Percentiles rank a stretch among this genome's conserved stretches.
phyloP scores from a whole-genome alignment of 164 flowering plant species.

The Santalum album region DNA sequence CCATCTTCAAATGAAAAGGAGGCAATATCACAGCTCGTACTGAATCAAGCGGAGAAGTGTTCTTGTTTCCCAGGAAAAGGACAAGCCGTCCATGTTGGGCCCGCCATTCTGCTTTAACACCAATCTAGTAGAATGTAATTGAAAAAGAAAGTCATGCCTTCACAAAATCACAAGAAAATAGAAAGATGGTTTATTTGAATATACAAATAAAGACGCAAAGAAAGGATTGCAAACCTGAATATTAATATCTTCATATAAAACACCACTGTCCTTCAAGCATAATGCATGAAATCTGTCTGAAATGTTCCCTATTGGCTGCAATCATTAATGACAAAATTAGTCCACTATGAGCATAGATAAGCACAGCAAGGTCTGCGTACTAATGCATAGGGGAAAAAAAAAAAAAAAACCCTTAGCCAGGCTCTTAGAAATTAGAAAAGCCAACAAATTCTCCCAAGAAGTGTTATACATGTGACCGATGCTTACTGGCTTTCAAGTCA shows the following conservation, averaged over 20 bases:
- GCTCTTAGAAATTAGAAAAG: too few species aligned
- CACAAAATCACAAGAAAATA: not conserved
- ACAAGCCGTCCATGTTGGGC: constrained; percentile 86
- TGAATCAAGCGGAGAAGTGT: constrained; percentile 72
- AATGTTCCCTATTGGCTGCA: constrained; percentile 90
- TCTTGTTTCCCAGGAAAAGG: constrained; percentile 96
- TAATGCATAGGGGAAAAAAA: too few species aligned
- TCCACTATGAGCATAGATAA: not conserved
- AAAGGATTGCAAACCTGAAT: constrained; percentile 59
- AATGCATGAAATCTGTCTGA: constrained; percentile 82
- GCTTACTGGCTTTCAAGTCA: too few species aligned
- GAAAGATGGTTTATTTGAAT: not conserved
- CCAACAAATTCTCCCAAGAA: too few species aligned
- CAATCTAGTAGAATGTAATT: constrained; percentile 45
- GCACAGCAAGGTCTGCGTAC: not conserved
- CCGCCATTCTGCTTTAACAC: constrained; percentile 95
- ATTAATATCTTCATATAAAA: constrained; percentile 85
- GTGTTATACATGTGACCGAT: too few species aligned
- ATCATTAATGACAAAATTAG: constrained; percentile 4
- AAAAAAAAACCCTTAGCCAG: not conserved
- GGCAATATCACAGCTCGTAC: constrained; percentile 82
- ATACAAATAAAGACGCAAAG: not conserved
- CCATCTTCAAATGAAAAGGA: constrained; percentile 80
- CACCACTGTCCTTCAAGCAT: constrained; percentile 94
- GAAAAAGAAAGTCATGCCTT: constrained; percentile 1